These are phyloP conservation scores for Pyricularia grisea DNA, from an alignment of 2,329 filamentous ascomycete genomes.

Conservation along the genomic window DNA sequence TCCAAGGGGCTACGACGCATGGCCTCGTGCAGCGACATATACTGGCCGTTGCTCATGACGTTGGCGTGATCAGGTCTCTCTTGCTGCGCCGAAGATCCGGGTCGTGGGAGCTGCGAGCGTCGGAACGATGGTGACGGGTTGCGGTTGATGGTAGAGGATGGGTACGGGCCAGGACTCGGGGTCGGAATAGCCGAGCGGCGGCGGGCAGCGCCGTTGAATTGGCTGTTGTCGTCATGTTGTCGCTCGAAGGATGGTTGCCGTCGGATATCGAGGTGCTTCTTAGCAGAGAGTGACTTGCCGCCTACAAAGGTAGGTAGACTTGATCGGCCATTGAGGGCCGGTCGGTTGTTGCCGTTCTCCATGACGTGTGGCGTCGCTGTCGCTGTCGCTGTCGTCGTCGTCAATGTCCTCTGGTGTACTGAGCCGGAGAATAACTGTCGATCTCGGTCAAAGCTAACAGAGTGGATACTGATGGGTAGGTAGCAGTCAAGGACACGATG, in stretches of 20 bases:
- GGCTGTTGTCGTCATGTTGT: not conserved
- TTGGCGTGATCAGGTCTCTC: not conserved
- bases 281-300: not conserved
- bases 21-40: not conserved
- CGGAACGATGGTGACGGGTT: not conserved
- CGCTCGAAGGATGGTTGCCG: not conserved
- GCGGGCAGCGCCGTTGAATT: not conserved
- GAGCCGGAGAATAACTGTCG: not conserved
- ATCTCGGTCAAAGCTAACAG: not conserved
- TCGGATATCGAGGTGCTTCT: not conserved
- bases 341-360: not conserved
- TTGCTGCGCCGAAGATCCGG: not conserved
- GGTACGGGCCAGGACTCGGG: not conserved
- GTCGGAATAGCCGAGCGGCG: not conserved
- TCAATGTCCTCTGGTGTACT: not conserved
- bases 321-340: not conserved
- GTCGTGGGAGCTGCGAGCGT: not conserved
- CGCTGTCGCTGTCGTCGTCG: not conserved
- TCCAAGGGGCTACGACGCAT: not conserved
- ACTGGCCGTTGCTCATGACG: not conserved
- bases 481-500: not conserved
- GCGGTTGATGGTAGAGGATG: not conserved
- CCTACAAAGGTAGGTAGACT: conserved; percentile 29
- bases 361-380: not conserved
- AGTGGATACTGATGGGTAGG: not conserved